Percentiles rank a stretch among this genome's conserved stretches.
phyloP scores from a whole-genome alignment of 139 green algal species.

The Haematococcus lacustris region DNA sequence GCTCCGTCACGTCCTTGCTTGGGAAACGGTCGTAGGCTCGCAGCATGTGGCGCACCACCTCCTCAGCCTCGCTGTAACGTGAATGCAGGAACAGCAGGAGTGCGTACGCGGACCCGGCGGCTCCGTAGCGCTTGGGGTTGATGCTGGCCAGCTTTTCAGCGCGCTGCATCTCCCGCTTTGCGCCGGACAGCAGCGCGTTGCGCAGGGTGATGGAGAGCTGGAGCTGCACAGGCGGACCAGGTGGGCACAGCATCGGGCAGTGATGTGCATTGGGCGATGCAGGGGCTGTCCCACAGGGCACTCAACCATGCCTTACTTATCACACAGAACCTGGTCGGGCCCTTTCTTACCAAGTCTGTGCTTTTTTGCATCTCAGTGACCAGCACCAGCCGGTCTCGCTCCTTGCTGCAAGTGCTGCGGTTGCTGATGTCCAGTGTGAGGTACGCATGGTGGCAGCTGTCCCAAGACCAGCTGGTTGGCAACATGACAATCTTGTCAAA shows the following conservation, averaged over 20 bases:
- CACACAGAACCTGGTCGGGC: too few relatives aligned
- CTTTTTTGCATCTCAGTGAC: not conserved
- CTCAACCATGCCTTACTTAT: too few relatives aligned
- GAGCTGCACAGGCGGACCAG: too few relatives aligned
- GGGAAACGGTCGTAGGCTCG: not conserved
- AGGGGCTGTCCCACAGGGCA: too few relatives aligned
- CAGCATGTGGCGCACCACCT: constrained; percentile 1
- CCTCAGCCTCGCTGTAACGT: constrained; percentile 8
- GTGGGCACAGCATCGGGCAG: too few relatives aligned
- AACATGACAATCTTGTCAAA: constrained; percentile 7
- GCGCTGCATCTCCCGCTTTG: constrained; percentile 2
- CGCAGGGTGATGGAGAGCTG: not conserved
- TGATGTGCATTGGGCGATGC: too few relatives aligned
- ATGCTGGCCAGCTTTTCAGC: constrained; percentile 8
- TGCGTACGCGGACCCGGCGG: not conserved
- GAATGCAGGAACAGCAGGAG: constrained; percentile 6
- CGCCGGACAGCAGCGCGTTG: not conserved
- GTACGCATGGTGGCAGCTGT: not conserved
- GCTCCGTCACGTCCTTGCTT: not conserved
- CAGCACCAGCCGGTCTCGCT: not conserved
- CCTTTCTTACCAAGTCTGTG: not conserved
- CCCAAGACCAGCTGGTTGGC: constrained; percentile 5
- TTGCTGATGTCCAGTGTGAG: constrained; percentile 7
- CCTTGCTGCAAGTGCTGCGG: not conserved
- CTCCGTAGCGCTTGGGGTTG: constrained; percentile 4